Evolutionary conservation across 345 rosid species (phyloP), one percentile per base, ranked within the genome.

Genomic region (Iberis pinnata): DNA sequence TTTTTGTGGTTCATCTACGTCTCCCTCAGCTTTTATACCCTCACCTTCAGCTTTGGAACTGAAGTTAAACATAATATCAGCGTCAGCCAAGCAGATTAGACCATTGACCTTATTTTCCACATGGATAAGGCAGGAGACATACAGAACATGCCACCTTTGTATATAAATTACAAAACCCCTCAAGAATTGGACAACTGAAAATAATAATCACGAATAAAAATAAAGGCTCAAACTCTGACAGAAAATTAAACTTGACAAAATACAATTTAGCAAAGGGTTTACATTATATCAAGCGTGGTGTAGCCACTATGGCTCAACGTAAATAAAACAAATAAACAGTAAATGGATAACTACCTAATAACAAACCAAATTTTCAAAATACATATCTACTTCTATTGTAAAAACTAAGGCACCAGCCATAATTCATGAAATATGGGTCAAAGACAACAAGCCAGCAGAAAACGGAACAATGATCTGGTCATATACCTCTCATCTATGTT

Each of bases 21-120:
- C 71, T 53, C 53, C 59, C 67, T 73, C 89, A 53, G 65, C 31
- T 48, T 74, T 70, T 29, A 57, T 71, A 57, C 67, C 73, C 54
- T 63, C 82, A 66, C 62, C 79, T 61, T 81, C 89, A 61, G 76
- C 69, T 73, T 78, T 60, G 35, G 83, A 69, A 63, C 98, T 92
- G 71, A 58, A 56, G 55, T 61, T 26, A 46, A 53, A 67, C 17
- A 55, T 26, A 50, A 59, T n/a, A n/a, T 18, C 43, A 70, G 19
- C 0, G 32, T 41, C 61, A 58, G 62, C 11, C 12, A 32, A 8
- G 40, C 13, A 17, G 14, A 59, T 38, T 39, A 52, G 48, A 63
- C 36, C 26, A 20, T 9, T 36, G 10, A 50, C 51, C n/a, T 27
- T 14, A 66, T 37, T 44, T 43, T 11, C 58, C 60, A 50, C 43